A percentile compares a stretch with the other conserved stretches of the same genome.
These are phyloP conservation scores for Rutstroemia sp. DNA, from an alignment of 2,329 filamentous ascomycete genomes.

Conservation along the genomic window DNA sequence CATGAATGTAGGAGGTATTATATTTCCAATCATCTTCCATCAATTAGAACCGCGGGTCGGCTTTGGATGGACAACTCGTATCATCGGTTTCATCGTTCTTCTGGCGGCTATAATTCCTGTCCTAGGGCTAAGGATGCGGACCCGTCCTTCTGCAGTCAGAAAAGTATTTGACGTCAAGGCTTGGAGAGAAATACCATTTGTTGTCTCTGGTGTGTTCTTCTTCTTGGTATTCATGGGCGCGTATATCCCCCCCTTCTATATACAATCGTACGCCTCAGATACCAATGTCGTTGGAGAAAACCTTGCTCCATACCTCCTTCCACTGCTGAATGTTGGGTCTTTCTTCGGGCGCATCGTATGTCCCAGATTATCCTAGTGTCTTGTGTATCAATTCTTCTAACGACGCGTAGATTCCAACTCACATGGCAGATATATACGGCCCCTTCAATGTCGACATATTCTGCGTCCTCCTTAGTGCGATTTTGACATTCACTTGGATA, in stretches of 20 bases:
- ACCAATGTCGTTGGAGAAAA: conserved; percentile 32
- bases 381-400: neutral
- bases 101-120: neutral
- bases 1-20: conserved; percentile 25
- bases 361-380: neutral
- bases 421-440: conserved; percentile 43
- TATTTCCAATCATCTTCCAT: conserved; percentile 38
- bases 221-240: conserved; percentile 35
- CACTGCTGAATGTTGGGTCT: conserved; percentile 28
- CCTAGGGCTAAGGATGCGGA: neutral
- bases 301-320: conserved; percentile 16
- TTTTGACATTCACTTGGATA: conserved; percentile 42
- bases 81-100: conserved; percentile 36
- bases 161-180: neutral
- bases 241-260: conserved; percentile 45
- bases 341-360: conserved; percentile 45
- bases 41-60: conserved; percentile 35
- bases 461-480: conserved; percentile 41
- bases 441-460: conserved; percentile 40
- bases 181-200: neutral
- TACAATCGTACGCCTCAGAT: conserved; percentile 19
- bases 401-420: conserved; percentile 34
- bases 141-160: neutral
- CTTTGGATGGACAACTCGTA: conserved; percentile 39
- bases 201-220: neutral